Conservation (phyloP, 2,329 filamentous ascomycete species). For the Fusarium illudens region DNA sequence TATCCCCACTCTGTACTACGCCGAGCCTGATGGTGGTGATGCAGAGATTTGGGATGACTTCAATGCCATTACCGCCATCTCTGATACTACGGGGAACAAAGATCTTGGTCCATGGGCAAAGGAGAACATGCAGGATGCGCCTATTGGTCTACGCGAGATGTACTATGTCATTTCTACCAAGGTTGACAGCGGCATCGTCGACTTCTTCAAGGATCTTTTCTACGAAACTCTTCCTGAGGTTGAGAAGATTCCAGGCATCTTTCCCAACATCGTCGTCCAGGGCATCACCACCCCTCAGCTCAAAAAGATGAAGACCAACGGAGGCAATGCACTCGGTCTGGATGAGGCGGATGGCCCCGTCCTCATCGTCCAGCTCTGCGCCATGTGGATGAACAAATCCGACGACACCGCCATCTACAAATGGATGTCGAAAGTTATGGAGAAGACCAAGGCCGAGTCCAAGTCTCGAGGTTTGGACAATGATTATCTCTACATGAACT, state of each 20-base stretch:
- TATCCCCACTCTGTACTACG: slow-evolving; percentile 48
- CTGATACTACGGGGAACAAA: slow-evolving; percentile 8
- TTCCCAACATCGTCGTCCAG: slow-evolving; percentile 49
- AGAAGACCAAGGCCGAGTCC: slow-evolving; percentile 32
- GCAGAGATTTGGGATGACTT: slow-evolving; percentile 49
- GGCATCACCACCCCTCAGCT: slow-evolving; percentile 52
- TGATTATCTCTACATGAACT: slow-evolving; percentile 57
- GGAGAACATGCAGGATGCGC: slow-evolving; percentile 3
- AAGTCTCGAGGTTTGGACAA: slow-evolving; percentile 45
- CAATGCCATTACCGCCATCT: slow-evolving; percentile 39
- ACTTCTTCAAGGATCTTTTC: slow-evolving; percentile 12
- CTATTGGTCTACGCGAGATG: slow-evolving; percentile 7
- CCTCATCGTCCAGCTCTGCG: slow-evolving; percentile 12
- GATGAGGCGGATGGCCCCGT: slow-evolving; percentile 37
- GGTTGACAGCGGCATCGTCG: slow-evolving; percentile 5
- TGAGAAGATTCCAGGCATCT: slow-evolving; percentile 31
- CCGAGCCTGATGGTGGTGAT: slow-evolving; percentile 45
- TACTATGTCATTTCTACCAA: slow-evolving; percentile 23
- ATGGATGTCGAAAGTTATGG: slow-evolving; percentile 23
- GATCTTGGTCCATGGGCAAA: not conserved
- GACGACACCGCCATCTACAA: slow-evolving; percentile 48
- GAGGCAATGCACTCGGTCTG: slow-evolving; percentile 46
- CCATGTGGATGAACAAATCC: slow-evolving; percentile 26
- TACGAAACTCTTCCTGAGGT: slow-evolving; percentile 36
- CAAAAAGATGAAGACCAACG: slow-evolving; percentile 46